Conservation (phyloP, 2,329 filamentous ascomycete genomes). For the Volutella citrinella region DNA sequence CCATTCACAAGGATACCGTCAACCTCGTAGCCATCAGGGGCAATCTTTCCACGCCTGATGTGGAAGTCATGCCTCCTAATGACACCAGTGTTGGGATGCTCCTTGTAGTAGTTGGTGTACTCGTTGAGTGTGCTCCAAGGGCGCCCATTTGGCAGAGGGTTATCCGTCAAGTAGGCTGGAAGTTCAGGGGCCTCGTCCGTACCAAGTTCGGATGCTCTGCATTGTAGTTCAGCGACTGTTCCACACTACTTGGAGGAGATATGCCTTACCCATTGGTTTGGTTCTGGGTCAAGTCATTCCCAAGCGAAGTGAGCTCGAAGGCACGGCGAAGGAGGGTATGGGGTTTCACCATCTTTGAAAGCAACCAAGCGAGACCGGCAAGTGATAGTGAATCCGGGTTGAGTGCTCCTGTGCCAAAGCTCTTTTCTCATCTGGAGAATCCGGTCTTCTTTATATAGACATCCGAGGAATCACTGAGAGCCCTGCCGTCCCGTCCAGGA, state of each 20-base stretch:
- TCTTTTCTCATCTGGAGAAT: too few relatives aligned
- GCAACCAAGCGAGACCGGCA: background rate
- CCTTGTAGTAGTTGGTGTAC: constrained; percentile 48
- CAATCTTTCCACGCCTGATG: constrained; percentile 46
- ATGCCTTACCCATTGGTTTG: constrained; percentile 22
- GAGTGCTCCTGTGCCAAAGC: too few relatives aligned
- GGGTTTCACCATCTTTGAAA: background rate
- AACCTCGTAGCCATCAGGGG: constrained; percentile 55
- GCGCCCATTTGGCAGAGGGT: constrained; percentile 45
- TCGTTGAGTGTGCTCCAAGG: constrained; percentile 50
- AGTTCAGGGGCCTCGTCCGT: constrained; percentile 36
- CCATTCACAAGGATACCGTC: constrained; percentile 60
- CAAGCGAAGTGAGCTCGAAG: constrained; percentile 15
- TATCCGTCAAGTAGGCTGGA: constrained; percentile 44
- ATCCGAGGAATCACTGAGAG: too few relatives aligned
- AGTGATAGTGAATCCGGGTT: too few relatives aligned
- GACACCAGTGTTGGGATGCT: constrained; percentile 50
- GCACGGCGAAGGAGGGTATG: background rate
- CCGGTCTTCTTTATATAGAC: too few relatives aligned
- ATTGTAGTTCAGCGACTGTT: constrained; percentile 7
- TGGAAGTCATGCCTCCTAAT: constrained; percentile 54
- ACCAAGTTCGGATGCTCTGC: constrained; percentile 38
- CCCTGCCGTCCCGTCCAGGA: too few relatives aligned
- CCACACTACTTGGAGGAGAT: background rate
- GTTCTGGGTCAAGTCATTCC: constrained; percentile 15